Conservation (phyloP, 1,284 basidiomycete species). For the Apiotrichum gamsii region DNA sequence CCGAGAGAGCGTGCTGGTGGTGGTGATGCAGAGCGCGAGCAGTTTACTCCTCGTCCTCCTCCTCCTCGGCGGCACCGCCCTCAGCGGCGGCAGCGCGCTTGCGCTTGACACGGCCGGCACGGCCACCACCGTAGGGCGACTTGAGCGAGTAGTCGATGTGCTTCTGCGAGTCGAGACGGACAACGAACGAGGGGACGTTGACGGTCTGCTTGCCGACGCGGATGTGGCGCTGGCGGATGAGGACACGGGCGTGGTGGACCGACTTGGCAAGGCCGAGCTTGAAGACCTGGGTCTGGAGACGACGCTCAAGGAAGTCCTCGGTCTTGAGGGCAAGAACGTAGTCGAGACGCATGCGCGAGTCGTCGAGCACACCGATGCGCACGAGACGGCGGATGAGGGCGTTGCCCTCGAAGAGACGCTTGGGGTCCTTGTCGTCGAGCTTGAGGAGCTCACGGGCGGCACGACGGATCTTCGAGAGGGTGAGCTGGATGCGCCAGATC, state of each 20-base stretch:
- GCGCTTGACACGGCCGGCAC: slow-evolving; percentile 96
- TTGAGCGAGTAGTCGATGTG: slow-evolving; percentile 99
- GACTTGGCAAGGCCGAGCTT: slow-evolving; percentile 91
- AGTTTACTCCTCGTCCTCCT: slow-evolving; percentile 56
- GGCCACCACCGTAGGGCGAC: slow-evolving; percentile 94
- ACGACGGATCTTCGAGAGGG: slow-evolving; percentile 99
- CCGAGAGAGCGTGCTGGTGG: slow-evolving; percentile 6
- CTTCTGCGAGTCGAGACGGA: slow-evolving; percentile 93
- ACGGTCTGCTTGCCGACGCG: slow-evolving; percentile 98
- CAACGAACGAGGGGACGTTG: slow-evolving; percentile 98
- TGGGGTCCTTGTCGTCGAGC: slow-evolving; percentile 99
- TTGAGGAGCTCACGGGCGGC: slow-evolving; percentile 99
- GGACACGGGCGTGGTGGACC: slow-evolving; percentile 96
- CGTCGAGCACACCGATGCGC: slow-evolving; percentile 99
- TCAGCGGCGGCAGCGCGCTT: slow-evolving; percentile 93
- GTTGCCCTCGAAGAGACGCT: slow-evolving; percentile 98
- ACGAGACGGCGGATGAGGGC: slow-evolving; percentile 98
- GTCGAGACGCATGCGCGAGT: slow-evolving; percentile 98
- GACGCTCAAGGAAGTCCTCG: slow-evolving; percentile 99
- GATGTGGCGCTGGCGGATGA: slow-evolving; percentile 82
- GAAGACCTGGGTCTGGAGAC: slow-evolving; percentile 99
- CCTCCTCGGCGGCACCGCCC: slow-evolving; percentile 87
- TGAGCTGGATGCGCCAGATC: slow-evolving; percentile 99
- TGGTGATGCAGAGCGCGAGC: not conserved
- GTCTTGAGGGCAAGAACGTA: slow-evolving; percentile 99